phyloP scores from a whole-genome alignment of 2,329 filamentous ascomycete genomes.

The Piedraia hortae region DNA sequence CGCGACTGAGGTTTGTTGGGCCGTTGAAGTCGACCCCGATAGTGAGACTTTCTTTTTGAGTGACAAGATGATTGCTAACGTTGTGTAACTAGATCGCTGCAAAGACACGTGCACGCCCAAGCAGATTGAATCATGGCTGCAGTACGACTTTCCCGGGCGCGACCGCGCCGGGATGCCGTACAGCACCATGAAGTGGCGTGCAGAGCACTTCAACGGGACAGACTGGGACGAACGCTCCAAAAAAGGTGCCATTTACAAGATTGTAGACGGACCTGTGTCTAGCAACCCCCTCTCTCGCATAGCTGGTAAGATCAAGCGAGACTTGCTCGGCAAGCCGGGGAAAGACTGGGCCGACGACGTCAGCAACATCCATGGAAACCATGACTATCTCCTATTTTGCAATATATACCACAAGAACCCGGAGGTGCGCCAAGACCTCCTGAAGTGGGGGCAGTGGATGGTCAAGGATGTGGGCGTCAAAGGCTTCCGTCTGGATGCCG shows the following conservation, averaged over 20 bases:
- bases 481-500: conserved; percentile 43
- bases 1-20: conserved; percentile 31
- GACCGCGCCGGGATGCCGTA: conserved; percentile 22
- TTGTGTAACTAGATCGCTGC: conserved; percentile 20
- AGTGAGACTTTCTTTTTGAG: conserved; percentile 4
- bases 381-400: conserved; percentile 43
- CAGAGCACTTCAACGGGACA: conserved; percentile 39
- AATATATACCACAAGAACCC: conserved; percentile 37
- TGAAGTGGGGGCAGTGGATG: conserved; percentile 44
- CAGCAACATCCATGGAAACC: conserved; percentile 36
- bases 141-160: conserved; percentile 36
- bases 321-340: conserved; percentile 11
- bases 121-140: conserved; percentile 40
- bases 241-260: conserved; percentile 35
- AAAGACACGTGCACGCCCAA: conserved; percentile 26
- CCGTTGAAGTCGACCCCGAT: conserved; percentile 32
- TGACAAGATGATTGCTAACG: conserved; percentile 1
- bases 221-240: conserved; percentile 33
- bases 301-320: conserved; percentile 1
- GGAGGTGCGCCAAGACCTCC: conserved; percentile 31
- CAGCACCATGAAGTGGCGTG: conserved; percentile 34
- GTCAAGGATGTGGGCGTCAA: conserved; percentile 29
- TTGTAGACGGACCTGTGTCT: conserved; percentile 20
- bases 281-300: conserved; percentile 5
- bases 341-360: conserved; percentile 37